Percentiles rank a stretch among this genome's conserved stretches.
Conservation (phyloP, 1,284 basidiomycete genomes). For the Austroboletus novae-zelandiae region DNA sequence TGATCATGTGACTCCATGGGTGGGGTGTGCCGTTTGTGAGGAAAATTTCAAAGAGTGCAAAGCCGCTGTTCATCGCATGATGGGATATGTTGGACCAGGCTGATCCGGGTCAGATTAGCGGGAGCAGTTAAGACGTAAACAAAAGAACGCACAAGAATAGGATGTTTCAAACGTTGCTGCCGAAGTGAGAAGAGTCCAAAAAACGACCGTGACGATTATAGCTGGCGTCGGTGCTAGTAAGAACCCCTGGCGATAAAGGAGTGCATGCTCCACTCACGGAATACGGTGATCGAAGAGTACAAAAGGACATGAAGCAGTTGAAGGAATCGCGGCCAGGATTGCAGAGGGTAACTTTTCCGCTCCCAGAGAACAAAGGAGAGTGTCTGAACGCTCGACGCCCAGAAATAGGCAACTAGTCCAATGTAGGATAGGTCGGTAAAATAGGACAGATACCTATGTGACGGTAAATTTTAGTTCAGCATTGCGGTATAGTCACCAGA, state of each 20-base stretch:
- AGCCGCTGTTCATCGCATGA: conserved; percentile 59
- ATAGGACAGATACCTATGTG: conserved; percentile 55
- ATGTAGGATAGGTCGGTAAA: conserved; percentile 65
- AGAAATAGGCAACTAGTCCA: conserved; percentile 62
- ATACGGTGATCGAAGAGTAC: conserved; percentile 52
- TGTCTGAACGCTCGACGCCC: conserved; percentile 56
- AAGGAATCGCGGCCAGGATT: conserved; percentile 54
- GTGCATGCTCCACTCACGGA: conserved; percentile 45
- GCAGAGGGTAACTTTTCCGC: conserved; percentile 49
- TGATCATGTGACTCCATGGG: conserved; percentile 52
- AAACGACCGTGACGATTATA: conserved; percentile 65
- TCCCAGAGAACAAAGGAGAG: conserved; percentile 39
- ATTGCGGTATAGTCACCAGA: not conserved
- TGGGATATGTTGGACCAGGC: conserved; percentile 61
- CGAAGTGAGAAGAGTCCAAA: conserved; percentile 56
- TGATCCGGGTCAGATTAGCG: conserved; percentile 19
- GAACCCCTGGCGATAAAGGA: not conserved
- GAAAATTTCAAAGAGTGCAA: conserved; percentile 58
- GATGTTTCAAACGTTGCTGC: conserved; percentile 40
- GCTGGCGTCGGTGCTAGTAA: conserved; percentile 33
- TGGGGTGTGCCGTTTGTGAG: conserved; percentile 50
- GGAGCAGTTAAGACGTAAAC: not conserved
- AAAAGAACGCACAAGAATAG: conserved; percentile 36
- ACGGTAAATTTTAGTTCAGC: not conserved
- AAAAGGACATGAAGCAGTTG: conserved; percentile 59